Percentiles rank a stretch among this genome's conserved stretches.
phyloP scores from a whole-genome alignment of 805 yeast species.

The Cyberlindnera americana region DNA sequence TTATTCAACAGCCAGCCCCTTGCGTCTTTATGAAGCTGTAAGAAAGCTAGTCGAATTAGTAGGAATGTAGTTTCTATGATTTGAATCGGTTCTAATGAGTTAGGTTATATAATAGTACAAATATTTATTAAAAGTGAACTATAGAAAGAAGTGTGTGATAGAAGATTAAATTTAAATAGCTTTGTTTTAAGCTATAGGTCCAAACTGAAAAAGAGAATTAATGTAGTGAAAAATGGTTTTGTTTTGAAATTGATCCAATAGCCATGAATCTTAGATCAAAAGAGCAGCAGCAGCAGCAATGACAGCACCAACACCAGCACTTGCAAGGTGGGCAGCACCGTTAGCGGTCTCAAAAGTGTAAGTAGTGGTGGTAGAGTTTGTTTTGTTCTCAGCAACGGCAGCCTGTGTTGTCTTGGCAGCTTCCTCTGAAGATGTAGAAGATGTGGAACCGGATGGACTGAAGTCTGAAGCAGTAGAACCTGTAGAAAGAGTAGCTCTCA shows the following conservation, averaged over 20 bases:
- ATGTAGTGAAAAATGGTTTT: neutral
- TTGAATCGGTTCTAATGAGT: no score
- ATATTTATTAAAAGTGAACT: no score
- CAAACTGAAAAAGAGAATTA: no score
- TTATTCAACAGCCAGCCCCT: no score
- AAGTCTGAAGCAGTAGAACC: constrained; percentile 28
- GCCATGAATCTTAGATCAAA: constrained; percentile 19
- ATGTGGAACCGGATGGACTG: constrained; percentile 24
- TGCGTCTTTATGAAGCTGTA: no score
- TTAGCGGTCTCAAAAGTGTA: constrained; percentile 19
- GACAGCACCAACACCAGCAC: constrained; percentile 25
- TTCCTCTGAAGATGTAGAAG: constrained; percentile 8
- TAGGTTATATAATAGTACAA: no score
- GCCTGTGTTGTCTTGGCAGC: constrained; percentile 10
- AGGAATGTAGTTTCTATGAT: no score
- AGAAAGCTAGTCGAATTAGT: no score
- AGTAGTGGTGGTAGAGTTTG: constrained; percentile 8
- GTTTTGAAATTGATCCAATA: neutral
- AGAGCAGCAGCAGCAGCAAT: constrained; percentile 33
- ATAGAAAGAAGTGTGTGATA: neutral
- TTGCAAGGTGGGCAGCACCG: constrained; percentile 25
- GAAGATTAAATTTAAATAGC: no score
- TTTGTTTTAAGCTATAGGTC: no score
- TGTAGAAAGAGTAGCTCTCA: constrained; percentile 19
- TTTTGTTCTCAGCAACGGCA: constrained; percentile 1